Base-by-base conservation (phyloP, 2,329 filamentous ascomycete genomes). In the Alternaria gaisen region DNA sequence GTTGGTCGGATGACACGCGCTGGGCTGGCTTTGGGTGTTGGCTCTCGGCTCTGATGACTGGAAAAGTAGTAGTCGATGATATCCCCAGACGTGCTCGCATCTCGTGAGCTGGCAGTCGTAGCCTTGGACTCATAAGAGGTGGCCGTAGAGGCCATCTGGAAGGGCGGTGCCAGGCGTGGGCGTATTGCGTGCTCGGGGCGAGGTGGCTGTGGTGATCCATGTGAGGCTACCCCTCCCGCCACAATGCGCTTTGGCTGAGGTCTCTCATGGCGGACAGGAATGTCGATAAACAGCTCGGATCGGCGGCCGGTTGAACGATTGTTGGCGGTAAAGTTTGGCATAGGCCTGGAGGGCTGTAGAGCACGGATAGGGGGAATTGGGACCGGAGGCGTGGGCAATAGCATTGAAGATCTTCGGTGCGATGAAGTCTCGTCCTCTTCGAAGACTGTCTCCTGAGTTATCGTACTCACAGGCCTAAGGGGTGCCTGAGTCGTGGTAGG, bases 11-110 rank as follows among this genome's bases (percentile, higher is more conserved):
- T 28, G 10, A 60, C 48, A 18, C 56, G 61, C 24, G 59, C 59
- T 24, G 64, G 63, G 32, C 64, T 69, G 40, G 65, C 58, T 46
- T 63, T 69, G 6, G 67, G 46, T 48, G 60, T 67, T 18, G 63
- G 28, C 18, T 67, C 28, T 16, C 58, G 41, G 16, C 42, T 58
- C 30, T 18, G 41, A 20, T 68, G 55, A 16, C 68, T 61, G n/a
- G 69, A 70, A 53, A 77, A 77, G 63, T 79, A 78, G 58, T 79
- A 79, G 58, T 77, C 74, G n/a, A 74, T 74, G 9, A 79, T 77
- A 30, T 78, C 74, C 3, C 65, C 71, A n/a, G 62, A 63, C 18
- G 64, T 65, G n/a, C 60, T 66, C 16, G 58, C 38, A 12, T 70
- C 67, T 18, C 69, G 66, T 26, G 72, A 74, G 54, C 65, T 69